A percentile compares a stretch with the other conserved stretches of the same genome.
Evolutionary conservation across 176 grass and related monocot species (phyloP).

Genomic region (Puya raimondii): DNA sequence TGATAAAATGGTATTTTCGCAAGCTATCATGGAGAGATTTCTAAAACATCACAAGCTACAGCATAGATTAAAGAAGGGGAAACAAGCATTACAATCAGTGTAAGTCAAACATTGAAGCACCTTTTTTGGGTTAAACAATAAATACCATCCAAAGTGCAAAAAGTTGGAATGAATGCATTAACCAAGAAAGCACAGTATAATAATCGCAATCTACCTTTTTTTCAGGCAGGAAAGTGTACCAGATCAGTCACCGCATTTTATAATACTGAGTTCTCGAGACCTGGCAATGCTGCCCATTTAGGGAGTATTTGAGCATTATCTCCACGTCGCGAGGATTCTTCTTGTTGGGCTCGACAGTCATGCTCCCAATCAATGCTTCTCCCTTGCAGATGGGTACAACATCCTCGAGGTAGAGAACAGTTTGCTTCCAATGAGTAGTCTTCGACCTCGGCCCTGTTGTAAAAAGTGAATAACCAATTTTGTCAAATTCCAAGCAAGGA

Average conservation of each 20-base stretch:
- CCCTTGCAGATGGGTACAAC: constrained; percentile 73
- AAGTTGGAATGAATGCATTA: too few relatives aligned
- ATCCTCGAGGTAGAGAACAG: constrained; percentile 89
- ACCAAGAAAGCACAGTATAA: too few relatives aligned
- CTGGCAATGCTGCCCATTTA: constrained; percentile 54
- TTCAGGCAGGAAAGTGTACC: background rate
- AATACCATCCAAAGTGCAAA: too few relatives aligned
- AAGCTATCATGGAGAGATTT: too few relatives aligned
- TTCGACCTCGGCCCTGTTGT: constrained; percentile 84
- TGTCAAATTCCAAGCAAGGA: background rate
- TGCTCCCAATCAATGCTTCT: constrained; percentile 52
- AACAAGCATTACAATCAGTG: too few relatives aligned
- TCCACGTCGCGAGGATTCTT: constrained; percentile 83
- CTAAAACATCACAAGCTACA: too few relatives aligned
- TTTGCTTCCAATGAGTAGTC: constrained; percentile 95
- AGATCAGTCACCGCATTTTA: constrained; percentile 68
- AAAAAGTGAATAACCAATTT: constrained; percentile 4
- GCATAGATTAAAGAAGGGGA: too few relatives aligned
- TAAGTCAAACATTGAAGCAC: too few relatives aligned
- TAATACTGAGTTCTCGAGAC: constrained; percentile 75
- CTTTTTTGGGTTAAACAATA: too few relatives aligned
- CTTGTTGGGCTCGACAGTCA: constrained; percentile 75
- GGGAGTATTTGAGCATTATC: constrained; percentile 74
- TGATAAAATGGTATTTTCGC: too few relatives aligned
- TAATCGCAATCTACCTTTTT: background rate